Percentiles rank a stretch among this genome's conserved stretches.
phyloP scores from a whole-genome alignment of 2,329 filamentous ascomycete genomes.

The Aspergillus eucalypticola region DNA sequence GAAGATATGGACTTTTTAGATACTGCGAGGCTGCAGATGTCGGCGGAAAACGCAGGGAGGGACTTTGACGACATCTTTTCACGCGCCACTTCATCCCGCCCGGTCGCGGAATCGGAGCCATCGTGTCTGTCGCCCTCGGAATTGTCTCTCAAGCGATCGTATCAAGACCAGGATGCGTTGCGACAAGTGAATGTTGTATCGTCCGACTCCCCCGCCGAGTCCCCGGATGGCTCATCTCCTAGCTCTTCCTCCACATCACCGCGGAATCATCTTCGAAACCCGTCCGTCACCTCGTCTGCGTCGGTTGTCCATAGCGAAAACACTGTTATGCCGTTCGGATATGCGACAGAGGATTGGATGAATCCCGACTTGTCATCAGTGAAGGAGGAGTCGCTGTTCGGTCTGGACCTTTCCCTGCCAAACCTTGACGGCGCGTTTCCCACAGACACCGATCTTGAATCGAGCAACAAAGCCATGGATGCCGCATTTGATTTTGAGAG shows the following conservation, averaged over 20 bases:
- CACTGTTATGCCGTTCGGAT: constrained; percentile 37
- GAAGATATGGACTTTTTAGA: constrained; percentile 48
- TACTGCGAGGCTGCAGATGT: constrained; percentile 38
- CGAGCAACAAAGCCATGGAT: constrained; percentile 50
- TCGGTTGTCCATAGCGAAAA: constrained; percentile 43
- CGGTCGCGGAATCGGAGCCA: constrained; percentile 30
- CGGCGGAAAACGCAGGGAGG: constrained; percentile 38
- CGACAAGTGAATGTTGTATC: constrained; percentile 35
- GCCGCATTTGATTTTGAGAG: constrained; percentile 52
- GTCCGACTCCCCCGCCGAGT: constrained; percentile 47
- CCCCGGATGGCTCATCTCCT: constrained; percentile 45
- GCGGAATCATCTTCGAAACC: constrained; percentile 42
- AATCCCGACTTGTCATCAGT: constrained; percentile 37
- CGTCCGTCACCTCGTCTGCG: constrained; percentile 43
- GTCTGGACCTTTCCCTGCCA: constrained; percentile 37
- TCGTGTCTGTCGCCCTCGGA: constrained; percentile 33
- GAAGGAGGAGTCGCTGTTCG: constrained; percentile 44
- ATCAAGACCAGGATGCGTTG: constrained; percentile 35
- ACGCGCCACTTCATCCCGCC: constrained; percentile 33
- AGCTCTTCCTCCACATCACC: constrained; percentile 47
- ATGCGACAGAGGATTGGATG: constrained; percentile 40
- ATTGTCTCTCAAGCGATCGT: constrained; percentile 30
- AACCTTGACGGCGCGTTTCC: constrained; percentile 35
- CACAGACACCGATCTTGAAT: constrained; percentile 43
- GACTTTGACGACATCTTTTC: constrained; percentile 47